These are phyloP conservation scores for Rubroboletus satanas DNA, from an alignment of 768 basidiomycete species.

Conservation along the genomic window DNA sequence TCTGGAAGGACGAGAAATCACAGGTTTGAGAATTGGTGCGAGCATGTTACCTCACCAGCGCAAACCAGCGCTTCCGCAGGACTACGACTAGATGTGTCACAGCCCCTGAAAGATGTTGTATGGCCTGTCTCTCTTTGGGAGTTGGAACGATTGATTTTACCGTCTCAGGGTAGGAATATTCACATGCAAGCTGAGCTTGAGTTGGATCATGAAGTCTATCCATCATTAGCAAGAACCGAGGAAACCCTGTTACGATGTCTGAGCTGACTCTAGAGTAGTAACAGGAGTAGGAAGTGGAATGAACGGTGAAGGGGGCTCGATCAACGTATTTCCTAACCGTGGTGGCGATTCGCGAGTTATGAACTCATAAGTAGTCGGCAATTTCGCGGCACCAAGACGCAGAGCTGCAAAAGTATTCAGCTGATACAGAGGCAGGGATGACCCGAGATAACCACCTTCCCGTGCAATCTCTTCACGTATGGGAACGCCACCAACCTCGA, in stretches of 20 bases:
- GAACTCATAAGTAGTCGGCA: conserved; percentile 88
- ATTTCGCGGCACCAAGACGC: conserved; percentile 80
- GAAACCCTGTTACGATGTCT: conserved; percentile 5
- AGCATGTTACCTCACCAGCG: neutral
- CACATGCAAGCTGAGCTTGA: neutral
- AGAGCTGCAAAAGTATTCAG: conserved; percentile 52
- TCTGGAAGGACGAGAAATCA: neutral
- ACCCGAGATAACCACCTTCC: conserved; percentile 55
- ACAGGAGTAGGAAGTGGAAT: conserved; percentile 10
- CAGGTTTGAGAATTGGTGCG: too few species aligned
- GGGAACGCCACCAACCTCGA: conserved; percentile 88
- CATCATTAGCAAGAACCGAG: neutral
- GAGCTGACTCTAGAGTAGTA: conserved; percentile 8
- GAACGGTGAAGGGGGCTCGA: conserved; percentile 36
- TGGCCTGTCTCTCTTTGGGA: neutral
- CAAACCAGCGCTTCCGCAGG: neutral
- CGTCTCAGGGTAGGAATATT: neutral
- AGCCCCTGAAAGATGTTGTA: neutral
- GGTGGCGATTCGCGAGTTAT: conserved; percentile 66
- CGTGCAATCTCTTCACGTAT: conserved; percentile 91
- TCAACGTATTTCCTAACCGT: conserved; percentile 64
- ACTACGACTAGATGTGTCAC: neutral
- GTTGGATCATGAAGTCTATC: neutral
- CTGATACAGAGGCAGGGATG: neutral
- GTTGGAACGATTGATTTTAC: neutral